phyloP scores from a whole-genome alignment of 192 early-diverging fungal genomes.

The Mortierella antarctica region DNA sequence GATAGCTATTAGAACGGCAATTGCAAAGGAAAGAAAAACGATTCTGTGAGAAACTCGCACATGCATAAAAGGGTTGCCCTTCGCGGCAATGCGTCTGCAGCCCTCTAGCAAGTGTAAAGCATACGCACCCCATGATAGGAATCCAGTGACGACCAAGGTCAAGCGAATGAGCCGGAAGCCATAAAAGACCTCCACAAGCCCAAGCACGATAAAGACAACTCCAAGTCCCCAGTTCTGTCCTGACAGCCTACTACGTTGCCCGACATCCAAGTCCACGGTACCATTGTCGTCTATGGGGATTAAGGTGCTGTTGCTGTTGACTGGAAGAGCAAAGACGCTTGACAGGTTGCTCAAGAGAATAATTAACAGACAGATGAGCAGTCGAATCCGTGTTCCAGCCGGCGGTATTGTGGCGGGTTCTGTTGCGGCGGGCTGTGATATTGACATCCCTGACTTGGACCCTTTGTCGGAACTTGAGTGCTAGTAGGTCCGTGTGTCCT shows the following conservation, averaged over 20 bases:
- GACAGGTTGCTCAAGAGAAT: neutral
- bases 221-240: constrained; percentile 27
- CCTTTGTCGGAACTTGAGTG: too few species aligned
- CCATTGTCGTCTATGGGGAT: constrained; percentile 9
- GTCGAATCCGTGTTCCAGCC: neutral
- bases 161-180: constrained; percentile 47
- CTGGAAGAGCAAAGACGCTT: constrained; percentile 10
- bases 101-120: neutral
- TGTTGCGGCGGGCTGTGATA: neutral
- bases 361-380: neutral
- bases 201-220: constrained; percentile 19
- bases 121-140: constrained; percentile 33
- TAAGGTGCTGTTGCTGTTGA: constrained; percentile 10
- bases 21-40: neutral
- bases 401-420: neutral
- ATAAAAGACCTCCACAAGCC: constrained; percentile 41
- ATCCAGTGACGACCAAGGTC: constrained; percentile 37
- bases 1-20: constrained; percentile 8
- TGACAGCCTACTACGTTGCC: constrained; percentile 18
- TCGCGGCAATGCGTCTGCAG: too few species aligned
- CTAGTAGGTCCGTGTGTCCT: too few species aligned
- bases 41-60: neutral
- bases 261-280: constrained; percentile 17
- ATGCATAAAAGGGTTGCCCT: too few species aligned
- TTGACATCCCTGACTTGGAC: neutral